A percentile compares a stretch with the other conserved stretches of the same genome.
Conservation (phyloP, 176 grass and related monocot species). For the Phyllostachys edulis region DNA sequence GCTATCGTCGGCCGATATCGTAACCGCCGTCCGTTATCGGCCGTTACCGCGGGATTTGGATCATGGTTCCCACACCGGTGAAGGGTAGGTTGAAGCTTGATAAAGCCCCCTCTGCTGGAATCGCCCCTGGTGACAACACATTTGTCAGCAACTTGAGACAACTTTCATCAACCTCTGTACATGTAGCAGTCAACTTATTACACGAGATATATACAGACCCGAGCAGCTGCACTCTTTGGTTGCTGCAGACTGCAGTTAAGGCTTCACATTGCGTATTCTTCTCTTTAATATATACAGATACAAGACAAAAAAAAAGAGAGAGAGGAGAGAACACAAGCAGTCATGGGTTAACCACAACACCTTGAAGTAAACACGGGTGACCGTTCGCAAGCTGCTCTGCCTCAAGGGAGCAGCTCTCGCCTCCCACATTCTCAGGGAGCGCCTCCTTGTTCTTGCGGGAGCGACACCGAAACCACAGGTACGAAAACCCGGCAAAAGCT, state of each 20-base stretch:
- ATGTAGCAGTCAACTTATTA: slow-evolving; percentile 55
- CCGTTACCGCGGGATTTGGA: too few species aligned
- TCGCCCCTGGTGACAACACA: not conserved
- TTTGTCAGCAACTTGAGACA: slow-evolving; percentile 9
- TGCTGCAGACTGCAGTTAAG: slow-evolving; percentile 36
- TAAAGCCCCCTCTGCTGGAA: too few species aligned
- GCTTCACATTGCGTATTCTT: slow-evolving; percentile 32
- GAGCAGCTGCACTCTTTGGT: slow-evolving; percentile 50
- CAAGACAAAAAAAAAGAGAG: slow-evolving; percentile 35
- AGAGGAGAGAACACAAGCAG: not conserved
- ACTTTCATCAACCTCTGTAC: slow-evolving; percentile 38
- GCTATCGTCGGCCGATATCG: too few species aligned
- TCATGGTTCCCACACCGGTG: too few species aligned
- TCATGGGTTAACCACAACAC: slow-evolving; percentile 64
- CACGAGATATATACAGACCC: slow-evolving; percentile 59
- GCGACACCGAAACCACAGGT: slow-evolving; percentile 60
- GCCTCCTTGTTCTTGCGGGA: slow-evolving; percentile 29
- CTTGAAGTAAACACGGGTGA: slow-evolving; percentile 54
- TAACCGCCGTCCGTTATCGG: too few species aligned
- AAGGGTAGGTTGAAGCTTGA: too few species aligned
- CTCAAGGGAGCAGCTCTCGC: slow-evolving; percentile 67
- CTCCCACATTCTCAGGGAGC: slow-evolving; percentile 34
- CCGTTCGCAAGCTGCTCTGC: slow-evolving; percentile 46
- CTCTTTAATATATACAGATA: slow-evolving; percentile 37
- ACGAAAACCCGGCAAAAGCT: slow-evolving; percentile 65